Evolutionary conservation across 2,329 filamentous ascomycete species (phyloP).

Genomic region (Sporothrix inflata): DNA sequence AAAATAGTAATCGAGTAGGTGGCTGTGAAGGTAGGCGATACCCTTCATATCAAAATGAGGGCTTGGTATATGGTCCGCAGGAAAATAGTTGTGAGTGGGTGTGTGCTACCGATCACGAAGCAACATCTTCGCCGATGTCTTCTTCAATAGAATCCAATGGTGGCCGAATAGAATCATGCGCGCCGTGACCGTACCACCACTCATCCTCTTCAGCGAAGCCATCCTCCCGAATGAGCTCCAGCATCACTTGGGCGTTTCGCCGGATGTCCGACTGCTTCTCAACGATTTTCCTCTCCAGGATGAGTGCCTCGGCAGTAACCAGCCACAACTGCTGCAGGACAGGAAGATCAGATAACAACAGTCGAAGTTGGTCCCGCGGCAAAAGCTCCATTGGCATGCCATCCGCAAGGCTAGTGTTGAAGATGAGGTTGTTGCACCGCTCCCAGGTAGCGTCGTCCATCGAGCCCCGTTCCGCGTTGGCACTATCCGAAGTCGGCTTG

Average conservation of each 20-base stretch:
- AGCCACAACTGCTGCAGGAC: conserved; percentile 64
- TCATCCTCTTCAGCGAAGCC: conserved; percentile 62
- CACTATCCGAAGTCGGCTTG: background rate
- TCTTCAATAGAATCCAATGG: conserved; percentile 56
- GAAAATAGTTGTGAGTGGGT: background rate
- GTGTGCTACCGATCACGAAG: background rate
- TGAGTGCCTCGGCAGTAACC: conserved; percentile 64
- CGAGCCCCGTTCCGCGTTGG: conserved; percentile 29
- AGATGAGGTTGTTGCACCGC: conserved; percentile 50
- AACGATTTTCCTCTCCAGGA: conserved; percentile 63
- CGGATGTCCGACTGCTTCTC: conserved; percentile 63
- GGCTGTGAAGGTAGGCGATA: no score
- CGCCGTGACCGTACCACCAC: conserved; percentile 62
- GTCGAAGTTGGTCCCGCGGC: conserved; percentile 53
- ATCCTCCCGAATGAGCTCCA: conserved; percentile 67
- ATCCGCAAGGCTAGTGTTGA: conserved; percentile 61
- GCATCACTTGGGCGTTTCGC: conserved; percentile 63
- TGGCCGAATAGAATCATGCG: conserved; percentile 59
- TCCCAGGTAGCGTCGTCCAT: conserved; percentile 35
- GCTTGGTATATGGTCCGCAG: background rate
- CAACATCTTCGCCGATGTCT: conserved; percentile 46
- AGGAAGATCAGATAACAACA: conserved; percentile 59
- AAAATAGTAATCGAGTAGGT: background rate
- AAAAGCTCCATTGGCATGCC: conserved; percentile 66
- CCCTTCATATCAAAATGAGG: no score